Evolutionary conservation across 1,284 basidiomycete genomes (phyloP), one percentile per base, ranked within the genome.

Genomic region (Trichosporon asahii): DNA sequence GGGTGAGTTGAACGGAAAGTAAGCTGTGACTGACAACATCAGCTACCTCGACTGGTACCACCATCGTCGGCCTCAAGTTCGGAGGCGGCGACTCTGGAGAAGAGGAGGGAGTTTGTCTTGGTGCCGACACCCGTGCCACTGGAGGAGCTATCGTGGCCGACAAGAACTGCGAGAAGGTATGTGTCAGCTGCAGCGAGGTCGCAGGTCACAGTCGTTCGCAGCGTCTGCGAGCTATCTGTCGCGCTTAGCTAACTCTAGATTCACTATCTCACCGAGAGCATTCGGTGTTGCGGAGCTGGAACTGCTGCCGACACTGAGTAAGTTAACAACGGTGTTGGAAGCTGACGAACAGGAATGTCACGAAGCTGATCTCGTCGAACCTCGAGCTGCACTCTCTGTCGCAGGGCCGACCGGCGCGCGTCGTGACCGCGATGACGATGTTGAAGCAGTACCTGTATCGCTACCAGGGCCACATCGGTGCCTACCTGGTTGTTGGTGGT

Each of bases 151-250:
- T 99, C 76, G 94, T 99, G 15, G 95, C 95, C 0, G 96, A 98
- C 86, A 98, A 98, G 89, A 98, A 98, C 85, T 99, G 96, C 84
- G 96, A 98, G 86, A 99, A 99, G 91, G 94, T 94, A 69, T 67
- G 86, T 70, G n/a, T 66, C 57, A n/a, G 64, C 12, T 1, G 60
- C 25, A 33, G 37, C 14, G 11, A 3, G 15, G 25, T 1, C 31
- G n/a, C n/a, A n/a, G n/a, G n/a, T n/a, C n/a, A n/a, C n/a, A n/a
- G n/a, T n/a, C n/a, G n/a, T n/a, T n/a, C n/a, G n/a, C n/a, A n/a
- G n/a, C n/a, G 6, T 33, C 31, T 33, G 31, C 31, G 31, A 33
- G n/a, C n/a, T n/a, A n/a, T n/a, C n/a, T n/a, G n/a, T 33, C 6
- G 7, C 31, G 7, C 11, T 6, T 33, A 33, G 64, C 73, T 75